Evolutionary conservation across 2,329 filamentous ascomycete genomes (phyloP).

Genomic region (Diaporthe citri): DNA sequence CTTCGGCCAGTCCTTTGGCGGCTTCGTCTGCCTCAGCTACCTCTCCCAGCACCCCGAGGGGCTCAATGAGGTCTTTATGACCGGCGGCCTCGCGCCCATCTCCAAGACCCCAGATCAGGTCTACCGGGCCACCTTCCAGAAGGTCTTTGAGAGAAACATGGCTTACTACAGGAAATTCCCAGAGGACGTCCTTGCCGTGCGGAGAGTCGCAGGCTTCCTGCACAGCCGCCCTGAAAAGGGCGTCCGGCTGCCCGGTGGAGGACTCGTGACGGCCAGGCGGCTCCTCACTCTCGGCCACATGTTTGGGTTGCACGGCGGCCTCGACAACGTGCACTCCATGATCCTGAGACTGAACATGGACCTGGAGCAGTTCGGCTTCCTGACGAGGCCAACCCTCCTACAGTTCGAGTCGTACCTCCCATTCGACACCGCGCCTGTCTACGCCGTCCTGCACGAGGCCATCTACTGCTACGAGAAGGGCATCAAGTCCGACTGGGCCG

Average conservation of each 20-base stretch:
- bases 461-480: slow-evolving; percentile 82
- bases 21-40: slow-evolving; percentile 87
- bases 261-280: slow-evolving; percentile 77
- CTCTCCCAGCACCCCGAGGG: slow-evolving; percentile 84
- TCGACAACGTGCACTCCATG: slow-evolving; percentile 80
- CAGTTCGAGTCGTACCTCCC: slow-evolving; percentile 75
- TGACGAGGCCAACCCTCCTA: slow-evolving; percentile 79
- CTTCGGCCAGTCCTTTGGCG: slow-evolving; percentile 92
- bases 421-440: slow-evolving; percentile 85
- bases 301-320: slow-evolving; percentile 83
- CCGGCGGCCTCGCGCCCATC: slow-evolving; percentile 85
- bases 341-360: slow-evolving; percentile 80
- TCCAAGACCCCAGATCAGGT: slow-evolving; percentile 79
- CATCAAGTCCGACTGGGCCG: slow-evolving; percentile 79
- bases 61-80: slow-evolving; percentile 84
- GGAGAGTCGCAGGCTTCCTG: slow-evolving; percentile 75
- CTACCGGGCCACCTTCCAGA: slow-evolving; percentile 78
- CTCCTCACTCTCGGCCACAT: slow-evolving; percentile 83
- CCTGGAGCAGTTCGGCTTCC: slow-evolving; percentile 79
- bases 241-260: slow-evolving; percentile 77
- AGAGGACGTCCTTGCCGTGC: slow-evolving; percentile 79
- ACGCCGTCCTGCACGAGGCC: slow-evolving; percentile 88
- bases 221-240: slow-evolving; percentile 60
- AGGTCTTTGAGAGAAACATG: slow-evolving; percentile 78
- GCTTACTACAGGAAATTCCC: slow-evolving; percentile 89